phyloP scores from a whole-genome alignment of 495 filamentous ascomycete species.

The Elasticomyces elasticus region DNA sequence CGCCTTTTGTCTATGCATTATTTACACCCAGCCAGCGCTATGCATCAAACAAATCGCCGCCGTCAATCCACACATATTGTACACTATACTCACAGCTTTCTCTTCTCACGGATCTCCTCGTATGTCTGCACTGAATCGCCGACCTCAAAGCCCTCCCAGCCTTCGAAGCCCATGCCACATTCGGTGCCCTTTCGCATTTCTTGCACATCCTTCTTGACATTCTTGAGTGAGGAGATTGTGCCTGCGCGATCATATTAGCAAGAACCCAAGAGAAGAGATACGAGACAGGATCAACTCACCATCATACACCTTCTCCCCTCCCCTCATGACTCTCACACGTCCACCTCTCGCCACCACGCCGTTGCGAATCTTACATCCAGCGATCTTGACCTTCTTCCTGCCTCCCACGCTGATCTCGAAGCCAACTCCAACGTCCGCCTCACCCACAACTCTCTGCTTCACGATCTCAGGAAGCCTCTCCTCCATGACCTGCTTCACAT shows the following conservation, averaged over 20 bases:
- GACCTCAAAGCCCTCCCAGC: slow-evolving; percentile 63
- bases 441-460: slow-evolving; percentile 62
- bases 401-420: slow-evolving; percentile 77
- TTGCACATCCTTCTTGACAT: slow-evolving; percentile 78
- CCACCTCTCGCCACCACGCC: slow-evolving; percentile 52
- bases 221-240: slow-evolving; percentile 67
- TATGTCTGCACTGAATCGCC: slow-evolving; percentile 84
- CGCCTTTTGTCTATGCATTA: no score
- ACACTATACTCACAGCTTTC: slow-evolving; percentile 42
- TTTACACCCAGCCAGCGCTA: background rate
- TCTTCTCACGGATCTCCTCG: slow-evolving; percentile 66
- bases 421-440: slow-evolving; percentile 73
- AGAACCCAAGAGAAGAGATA: background rate
- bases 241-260: slow-evolving; percentile 40
- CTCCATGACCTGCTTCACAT: slow-evolving; percentile 59
- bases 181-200: slow-evolving; percentile 87
- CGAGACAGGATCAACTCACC: slow-evolving; percentile 47
- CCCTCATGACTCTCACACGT: slow-evolving; percentile 65
- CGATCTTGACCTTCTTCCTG: slow-evolving; percentile 58
- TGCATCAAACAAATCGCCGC: background rate
- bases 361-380: slow-evolving; percentile 81
- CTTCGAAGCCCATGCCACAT: slow-evolving; percentile 80
- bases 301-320: slow-evolving; percentile 60
- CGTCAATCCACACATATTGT: no score
- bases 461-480: slow-evolving; percentile 56